phyloP scores from a whole-genome alignment of 768 basidiomycete species.

The Suillus cothurnatus region DNA sequence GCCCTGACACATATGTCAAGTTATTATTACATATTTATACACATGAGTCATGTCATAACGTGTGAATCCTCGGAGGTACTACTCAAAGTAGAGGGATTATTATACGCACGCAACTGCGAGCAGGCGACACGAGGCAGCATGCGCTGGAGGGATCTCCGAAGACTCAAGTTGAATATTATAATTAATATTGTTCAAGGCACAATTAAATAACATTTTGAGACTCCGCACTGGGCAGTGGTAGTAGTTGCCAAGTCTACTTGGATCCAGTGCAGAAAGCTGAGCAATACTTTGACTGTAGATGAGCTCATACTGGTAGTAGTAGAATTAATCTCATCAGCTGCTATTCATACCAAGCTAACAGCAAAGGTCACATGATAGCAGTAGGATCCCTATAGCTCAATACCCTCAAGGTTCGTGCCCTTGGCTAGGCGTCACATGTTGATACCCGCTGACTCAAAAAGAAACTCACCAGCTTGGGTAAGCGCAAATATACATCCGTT shows the following conservation, averaged over 20 bases:
- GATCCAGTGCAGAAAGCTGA: too few relatives aligned
- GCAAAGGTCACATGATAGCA: not conserved
- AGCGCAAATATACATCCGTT: slow-evolving; percentile 78
- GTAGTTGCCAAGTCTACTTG: not conserved
- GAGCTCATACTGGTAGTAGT: too few relatives aligned
- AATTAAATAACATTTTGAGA: not conserved
- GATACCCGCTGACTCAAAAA: not conserved
- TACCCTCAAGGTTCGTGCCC: slow-evolving; percentile 87
- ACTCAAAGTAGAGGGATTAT: not conserved
- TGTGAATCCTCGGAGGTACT: not conserved
- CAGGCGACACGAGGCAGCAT: too few relatives aligned
- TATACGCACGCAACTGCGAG: too few relatives aligned
- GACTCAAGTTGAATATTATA: too few relatives aligned
- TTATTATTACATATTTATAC: not conserved
- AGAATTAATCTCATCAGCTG: too few relatives aligned
- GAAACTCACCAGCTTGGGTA: slow-evolving; percentile 73
- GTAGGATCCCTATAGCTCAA: slow-evolving; percentile 57
- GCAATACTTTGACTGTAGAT: too few relatives aligned
- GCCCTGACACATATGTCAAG: slow-evolving; percentile 1
- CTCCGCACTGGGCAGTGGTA: not conserved
- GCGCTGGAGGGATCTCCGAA: not conserved
- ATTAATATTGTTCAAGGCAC: too few relatives aligned
- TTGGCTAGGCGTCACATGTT: slow-evolving; percentile 28
- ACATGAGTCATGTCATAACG: not conserved
- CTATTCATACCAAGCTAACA: too few relatives aligned